phyloP scores from a whole-genome alignment of 1,139 yeast genomes.

The Kodamaea anthophila region DNA sequence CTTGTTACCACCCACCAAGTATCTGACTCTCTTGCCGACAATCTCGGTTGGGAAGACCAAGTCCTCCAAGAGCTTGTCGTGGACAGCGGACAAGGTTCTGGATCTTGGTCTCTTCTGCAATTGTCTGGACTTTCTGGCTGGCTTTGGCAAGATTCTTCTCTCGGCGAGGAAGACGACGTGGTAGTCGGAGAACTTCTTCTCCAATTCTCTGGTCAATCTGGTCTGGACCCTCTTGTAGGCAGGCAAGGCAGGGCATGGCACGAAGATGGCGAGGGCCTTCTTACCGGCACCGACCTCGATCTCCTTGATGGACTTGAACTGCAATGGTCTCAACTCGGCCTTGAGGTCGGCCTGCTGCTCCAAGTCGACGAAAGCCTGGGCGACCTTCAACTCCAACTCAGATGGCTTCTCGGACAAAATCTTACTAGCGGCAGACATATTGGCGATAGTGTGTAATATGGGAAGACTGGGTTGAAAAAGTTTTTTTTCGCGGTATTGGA shows the following conservation, averaged over 20 bases:
- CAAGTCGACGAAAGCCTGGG: slow-evolving; percentile 97
- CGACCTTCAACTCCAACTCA: slow-evolving; percentile 99
- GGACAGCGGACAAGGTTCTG: slow-evolving; percentile 98
- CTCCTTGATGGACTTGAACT: slow-evolving; percentile 97
- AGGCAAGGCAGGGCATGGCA: slow-evolving; percentile 91
- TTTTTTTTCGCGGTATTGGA: slow-evolving; percentile 6
- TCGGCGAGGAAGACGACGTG: slow-evolving; percentile 99
- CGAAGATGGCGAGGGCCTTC: slow-evolving; percentile 97
- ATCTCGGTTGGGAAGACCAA: slow-evolving; percentile 99
- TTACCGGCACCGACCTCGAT: slow-evolving; percentile 97
- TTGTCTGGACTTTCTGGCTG: slow-evolving; percentile 85
- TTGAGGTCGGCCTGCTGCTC: slow-evolving; percentile 94
- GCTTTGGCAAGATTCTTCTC: slow-evolving; percentile 99
- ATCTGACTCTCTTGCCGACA: slow-evolving; percentile 98
- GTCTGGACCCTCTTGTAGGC: slow-evolving; percentile 97
- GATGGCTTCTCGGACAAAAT: slow-evolving; percentile 88
- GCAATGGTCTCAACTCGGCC: slow-evolving; percentile 97
- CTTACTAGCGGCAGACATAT: slow-evolving; percentile 94
- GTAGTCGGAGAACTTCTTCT: slow-evolving; percentile 99
- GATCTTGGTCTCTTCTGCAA: slow-evolving; percentile 99
- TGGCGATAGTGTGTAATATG: slow-evolving; percentile 16
- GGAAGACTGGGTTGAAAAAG: slow-evolving; percentile 8
- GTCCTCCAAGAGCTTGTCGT: slow-evolving; percentile 98
- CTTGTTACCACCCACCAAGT: slow-evolving; percentile 98
- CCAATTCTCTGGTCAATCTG: slow-evolving; percentile 98